Conservation (phyloP, 129 eudicot species). For the Kitagawia praeruptora region DNA sequence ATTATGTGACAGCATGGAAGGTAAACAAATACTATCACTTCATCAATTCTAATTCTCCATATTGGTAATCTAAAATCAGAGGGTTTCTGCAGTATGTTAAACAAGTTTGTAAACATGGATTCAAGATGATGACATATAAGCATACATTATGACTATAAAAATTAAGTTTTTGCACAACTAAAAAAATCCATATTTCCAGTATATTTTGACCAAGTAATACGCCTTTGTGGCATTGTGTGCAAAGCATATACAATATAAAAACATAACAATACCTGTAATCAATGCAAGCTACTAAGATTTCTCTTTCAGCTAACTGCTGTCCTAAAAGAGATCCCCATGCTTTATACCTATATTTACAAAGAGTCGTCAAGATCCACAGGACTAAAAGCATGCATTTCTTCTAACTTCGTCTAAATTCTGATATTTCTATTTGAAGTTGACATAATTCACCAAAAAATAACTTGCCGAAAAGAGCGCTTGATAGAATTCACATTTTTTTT, state of each 20-base stretch:
- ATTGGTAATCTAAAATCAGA: background rate
- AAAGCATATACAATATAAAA: background rate
- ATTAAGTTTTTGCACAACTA: background rate
- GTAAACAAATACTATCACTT: background rate
- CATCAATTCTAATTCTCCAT: background rate
- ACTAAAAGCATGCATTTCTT: background rate
- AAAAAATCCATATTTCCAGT: background rate
- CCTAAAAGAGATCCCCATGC: constrained; percentile 99
- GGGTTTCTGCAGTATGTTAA: background rate
- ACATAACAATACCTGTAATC: constrained; percentile 64
- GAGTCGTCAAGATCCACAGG: background rate
- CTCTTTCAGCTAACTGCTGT: constrained; percentile 80
- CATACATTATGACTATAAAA: background rate
- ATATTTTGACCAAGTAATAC: background rate
- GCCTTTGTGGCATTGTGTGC: background rate
- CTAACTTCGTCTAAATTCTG: background rate
- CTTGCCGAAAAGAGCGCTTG: background rate
- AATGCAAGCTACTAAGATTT: constrained; percentile 77
- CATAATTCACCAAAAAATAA: background rate
- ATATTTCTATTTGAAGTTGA: background rate
- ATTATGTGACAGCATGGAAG: background rate
- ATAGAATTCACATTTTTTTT: background rate
- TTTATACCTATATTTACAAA: constrained; percentile 56
- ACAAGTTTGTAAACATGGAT: background rate
- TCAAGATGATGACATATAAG: background rate